Evolutionary conservation across 805 yeast species (phyloP).

Genomic region (Metschnikowia peoriensis): DNA sequence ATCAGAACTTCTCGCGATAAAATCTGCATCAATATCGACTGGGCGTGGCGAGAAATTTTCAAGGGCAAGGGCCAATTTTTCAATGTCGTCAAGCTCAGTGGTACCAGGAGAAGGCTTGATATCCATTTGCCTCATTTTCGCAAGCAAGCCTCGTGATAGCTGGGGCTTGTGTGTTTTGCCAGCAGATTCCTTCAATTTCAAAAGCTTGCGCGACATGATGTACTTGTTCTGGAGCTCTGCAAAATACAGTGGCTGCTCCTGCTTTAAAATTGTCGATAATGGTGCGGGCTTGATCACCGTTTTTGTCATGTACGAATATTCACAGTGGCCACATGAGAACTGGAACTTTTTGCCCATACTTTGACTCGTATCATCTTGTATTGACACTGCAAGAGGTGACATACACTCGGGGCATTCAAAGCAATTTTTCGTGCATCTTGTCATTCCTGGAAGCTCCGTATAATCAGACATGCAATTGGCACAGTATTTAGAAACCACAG

Average conservation of each 20-base stretch:
- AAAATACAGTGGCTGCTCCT: constrained; percentile 12
- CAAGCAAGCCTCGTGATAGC: constrained; percentile 2
- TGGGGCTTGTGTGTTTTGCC: background rate
- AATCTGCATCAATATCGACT: constrained; percentile 12
- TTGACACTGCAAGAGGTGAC: constrained; percentile 25
- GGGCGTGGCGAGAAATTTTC: constrained; percentile 2
- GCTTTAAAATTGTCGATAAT: constrained; percentile 13
- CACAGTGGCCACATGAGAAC: constrained; percentile 15
- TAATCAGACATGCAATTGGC: constrained; percentile 38
- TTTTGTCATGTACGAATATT: constrained; percentile 14
- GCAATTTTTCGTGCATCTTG: constrained; percentile 38
- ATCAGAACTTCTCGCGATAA: background rate
- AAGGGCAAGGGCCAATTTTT: constrained; percentile 6
- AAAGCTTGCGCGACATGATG: constrained; percentile 4
- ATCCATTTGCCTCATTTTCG: constrained; percentile 9
- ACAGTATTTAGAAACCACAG: constrained; percentile 33
- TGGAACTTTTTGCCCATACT: constrained; percentile 13
- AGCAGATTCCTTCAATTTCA: background rate
- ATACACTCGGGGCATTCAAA: constrained; percentile 39
- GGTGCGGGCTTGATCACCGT: constrained; percentile 18
- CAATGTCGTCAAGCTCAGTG: constrained; percentile 6
- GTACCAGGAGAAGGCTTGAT: constrained; percentile 1
- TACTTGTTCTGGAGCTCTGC: constrained; percentile 11
- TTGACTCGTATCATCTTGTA: constrained; percentile 15
- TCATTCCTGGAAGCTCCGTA: constrained; percentile 20